phyloP scores from a whole-genome alignment of 2,329 filamentous ascomycete species.

The Colletotrichum caudatum region DNA sequence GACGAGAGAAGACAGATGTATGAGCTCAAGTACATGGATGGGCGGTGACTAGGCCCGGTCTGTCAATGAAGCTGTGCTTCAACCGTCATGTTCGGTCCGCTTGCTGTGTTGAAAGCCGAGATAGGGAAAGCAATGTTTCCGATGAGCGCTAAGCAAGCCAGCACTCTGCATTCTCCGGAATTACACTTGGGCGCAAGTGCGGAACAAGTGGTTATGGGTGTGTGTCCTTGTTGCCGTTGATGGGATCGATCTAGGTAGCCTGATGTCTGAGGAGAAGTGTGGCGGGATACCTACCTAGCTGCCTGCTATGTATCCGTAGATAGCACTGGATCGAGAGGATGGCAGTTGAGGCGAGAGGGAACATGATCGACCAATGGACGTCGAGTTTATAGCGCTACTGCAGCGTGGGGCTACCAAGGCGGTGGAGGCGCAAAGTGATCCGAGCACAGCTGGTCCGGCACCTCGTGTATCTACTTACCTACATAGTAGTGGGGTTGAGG shows the following conservation, averaged over 20 bases:
- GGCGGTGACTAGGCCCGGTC: slow-evolving; percentile 5
- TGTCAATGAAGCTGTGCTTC: slow-evolving; percentile 8
- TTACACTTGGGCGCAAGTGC: background rate
- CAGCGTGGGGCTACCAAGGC: background rate
- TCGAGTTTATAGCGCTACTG: background rate
- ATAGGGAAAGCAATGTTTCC: background rate
- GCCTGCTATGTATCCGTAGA: too few relatives aligned
- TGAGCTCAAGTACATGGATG: background rate
- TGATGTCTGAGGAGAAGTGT: slow-evolving; percentile 1
- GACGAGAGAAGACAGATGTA: slow-evolving; percentile 24
- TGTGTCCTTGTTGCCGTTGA: background rate
- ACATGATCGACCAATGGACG: slow-evolving; percentile 18
- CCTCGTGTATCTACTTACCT: background rate
- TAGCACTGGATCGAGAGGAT: slow-evolving; percentile 2
- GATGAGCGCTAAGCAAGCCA: background rate
- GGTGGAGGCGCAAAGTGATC: slow-evolving; percentile 15
- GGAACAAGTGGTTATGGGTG: slow-evolving; percentile 5
- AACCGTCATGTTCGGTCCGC: slow-evolving; percentile 11
- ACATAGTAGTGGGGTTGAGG: slow-evolving; percentile 17
- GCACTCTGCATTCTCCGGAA: slow-evolving; percentile 14
- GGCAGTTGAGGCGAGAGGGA: background rate
- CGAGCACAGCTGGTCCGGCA: slow-evolving; percentile 19
- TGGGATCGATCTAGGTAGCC: slow-evolving; percentile 6
- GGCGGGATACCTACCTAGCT: background rate
- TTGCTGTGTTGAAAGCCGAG: background rate